These are phyloP conservation scores for Zangia roseola DNA, from an alignment of 768 basidiomycete genomes.

Conservation along the genomic window DNA sequence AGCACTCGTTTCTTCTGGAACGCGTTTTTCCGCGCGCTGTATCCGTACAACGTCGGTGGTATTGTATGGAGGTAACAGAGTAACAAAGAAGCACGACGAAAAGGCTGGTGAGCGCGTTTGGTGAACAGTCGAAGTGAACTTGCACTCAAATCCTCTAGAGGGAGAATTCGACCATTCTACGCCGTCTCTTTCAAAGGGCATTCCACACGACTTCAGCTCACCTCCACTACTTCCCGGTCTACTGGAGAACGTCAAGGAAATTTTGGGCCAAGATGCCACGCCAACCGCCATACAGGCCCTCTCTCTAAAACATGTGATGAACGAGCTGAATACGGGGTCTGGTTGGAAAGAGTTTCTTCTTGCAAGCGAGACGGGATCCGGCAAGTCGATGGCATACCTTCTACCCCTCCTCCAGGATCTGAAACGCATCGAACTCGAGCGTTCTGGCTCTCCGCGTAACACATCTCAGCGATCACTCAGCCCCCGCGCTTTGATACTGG, in stretches of 20 bases:
- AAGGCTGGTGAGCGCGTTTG: slow-evolving; percentile 14
- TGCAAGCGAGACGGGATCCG: slow-evolving; percentile 88
- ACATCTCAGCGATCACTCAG: slow-evolving; percentile 37
- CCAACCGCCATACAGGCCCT: slow-evolving; percentile 83
- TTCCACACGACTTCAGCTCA: slow-evolving; percentile 52
- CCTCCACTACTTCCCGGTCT: slow-evolving; percentile 72
- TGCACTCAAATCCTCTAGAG: slow-evolving; percentile 27
- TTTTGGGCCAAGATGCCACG: slow-evolving; percentile 51
- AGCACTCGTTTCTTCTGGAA: background rate
- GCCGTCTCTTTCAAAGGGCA: slow-evolving; percentile 19
- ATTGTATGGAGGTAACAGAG: slow-evolving; percentile 9
- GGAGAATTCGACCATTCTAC: slow-evolving; percentile 39
- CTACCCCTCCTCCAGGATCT: slow-evolving; percentile 79
- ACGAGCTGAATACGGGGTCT: slow-evolving; percentile 13
- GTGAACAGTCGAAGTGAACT: slow-evolving; percentile 7
- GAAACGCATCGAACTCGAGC: slow-evolving; percentile 58
- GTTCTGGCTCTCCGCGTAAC: slow-evolving; percentile 2
- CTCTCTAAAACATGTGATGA: slow-evolving; percentile 63
- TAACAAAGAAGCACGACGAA: slow-evolving; percentile 10
- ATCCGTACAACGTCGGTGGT: slow-evolving; percentile 14
- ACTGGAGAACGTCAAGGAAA: slow-evolving; percentile 51
- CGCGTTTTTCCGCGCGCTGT: background rate
- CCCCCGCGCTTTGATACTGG: slow-evolving; percentile 78
- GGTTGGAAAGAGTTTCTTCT: slow-evolving; percentile 54
- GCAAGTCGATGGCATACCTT: slow-evolving; percentile 89